Evolutionary conservation across 2,329 filamentous ascomycete genomes (phyloP).

Genomic region (Pestalotiopsis sp.): DNA sequence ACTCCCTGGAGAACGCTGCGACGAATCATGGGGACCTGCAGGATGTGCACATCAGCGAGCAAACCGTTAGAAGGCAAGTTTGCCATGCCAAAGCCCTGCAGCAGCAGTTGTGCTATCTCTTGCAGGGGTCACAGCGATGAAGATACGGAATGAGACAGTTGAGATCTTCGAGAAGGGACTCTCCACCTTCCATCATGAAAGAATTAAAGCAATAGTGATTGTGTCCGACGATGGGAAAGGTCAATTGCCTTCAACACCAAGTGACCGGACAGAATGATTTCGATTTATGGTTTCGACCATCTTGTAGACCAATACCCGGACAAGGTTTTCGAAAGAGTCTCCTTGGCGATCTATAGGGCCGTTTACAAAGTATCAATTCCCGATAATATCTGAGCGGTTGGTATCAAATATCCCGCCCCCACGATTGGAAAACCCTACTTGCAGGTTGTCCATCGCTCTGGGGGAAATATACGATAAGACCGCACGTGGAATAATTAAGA

Average conservation of each 20-base stretch:
- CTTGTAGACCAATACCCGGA: too few species aligned
- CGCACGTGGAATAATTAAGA: background rate
- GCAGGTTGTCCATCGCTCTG: background rate
- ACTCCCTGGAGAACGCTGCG: constrained; percentile 18
- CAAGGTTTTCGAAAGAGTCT: too few species aligned
- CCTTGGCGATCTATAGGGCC: too few species aligned
- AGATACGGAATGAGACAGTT: constrained; percentile 24
- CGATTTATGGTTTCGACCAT: too few species aligned
- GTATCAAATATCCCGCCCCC: background rate
- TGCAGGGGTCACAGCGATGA: constrained; percentile 16
- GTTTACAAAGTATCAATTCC: too few species aligned
- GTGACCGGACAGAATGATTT: background rate
- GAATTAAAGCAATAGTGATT: background rate
- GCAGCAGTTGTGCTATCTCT: constrained; percentile 20
- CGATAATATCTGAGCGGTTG: too few species aligned
- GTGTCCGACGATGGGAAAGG: background rate
- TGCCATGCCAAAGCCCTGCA: background rate
- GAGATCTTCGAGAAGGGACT: constrained; percentile 5
- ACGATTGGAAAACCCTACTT: background rate
- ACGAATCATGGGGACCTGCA: constrained; percentile 12
- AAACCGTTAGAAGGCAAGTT: constrained; percentile 20
- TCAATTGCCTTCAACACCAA: background rate
- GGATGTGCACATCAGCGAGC: constrained; percentile 23
- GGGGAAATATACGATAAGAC: background rate
- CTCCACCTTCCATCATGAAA: background rate